phyloP scores from a whole-genome alignment of 73 alveolate genomes.

The Tetrahymena elliotti region DNA sequence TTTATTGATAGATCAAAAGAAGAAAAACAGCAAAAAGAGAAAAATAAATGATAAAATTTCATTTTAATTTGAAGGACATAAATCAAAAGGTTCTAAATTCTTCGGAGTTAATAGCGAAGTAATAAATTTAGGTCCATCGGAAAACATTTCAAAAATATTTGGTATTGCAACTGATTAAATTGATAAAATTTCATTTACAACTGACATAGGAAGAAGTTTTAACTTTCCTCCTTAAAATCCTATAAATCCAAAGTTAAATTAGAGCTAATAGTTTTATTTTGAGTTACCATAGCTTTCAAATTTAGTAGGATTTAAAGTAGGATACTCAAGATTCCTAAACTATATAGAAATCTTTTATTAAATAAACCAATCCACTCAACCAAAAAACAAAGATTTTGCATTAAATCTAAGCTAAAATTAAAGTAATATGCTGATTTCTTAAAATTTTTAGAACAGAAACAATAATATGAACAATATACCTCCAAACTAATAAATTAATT shows the following conservation, averaged over 20 bases:
- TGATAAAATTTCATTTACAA: neutral
- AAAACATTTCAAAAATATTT: neutral
- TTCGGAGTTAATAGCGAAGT: neutral
- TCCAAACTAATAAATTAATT: neutral
- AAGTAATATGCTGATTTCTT: neutral
- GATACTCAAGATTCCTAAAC: neutral
- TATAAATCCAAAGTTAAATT: neutral
- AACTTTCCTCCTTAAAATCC: neutral
- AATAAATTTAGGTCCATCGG: neutral
- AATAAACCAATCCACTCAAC: neutral
- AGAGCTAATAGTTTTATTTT: neutral
- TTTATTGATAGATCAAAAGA: neutral
- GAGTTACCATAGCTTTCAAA: neutral
- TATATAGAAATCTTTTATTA: neutral
- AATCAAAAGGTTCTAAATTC: neutral
- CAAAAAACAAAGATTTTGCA: neutral
- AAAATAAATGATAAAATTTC: neutral
- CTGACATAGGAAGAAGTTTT: neutral
- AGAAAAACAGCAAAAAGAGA: neutral
- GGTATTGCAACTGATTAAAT: neutral
- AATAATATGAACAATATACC: neutral
- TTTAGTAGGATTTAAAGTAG: neutral
- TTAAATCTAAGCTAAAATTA: neutral
- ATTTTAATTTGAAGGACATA: neutral
- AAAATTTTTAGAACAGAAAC: neutral